Evolutionary conservation across 257 asterid species (phyloP).

Genomic region (Apocynum venetum): DNA sequence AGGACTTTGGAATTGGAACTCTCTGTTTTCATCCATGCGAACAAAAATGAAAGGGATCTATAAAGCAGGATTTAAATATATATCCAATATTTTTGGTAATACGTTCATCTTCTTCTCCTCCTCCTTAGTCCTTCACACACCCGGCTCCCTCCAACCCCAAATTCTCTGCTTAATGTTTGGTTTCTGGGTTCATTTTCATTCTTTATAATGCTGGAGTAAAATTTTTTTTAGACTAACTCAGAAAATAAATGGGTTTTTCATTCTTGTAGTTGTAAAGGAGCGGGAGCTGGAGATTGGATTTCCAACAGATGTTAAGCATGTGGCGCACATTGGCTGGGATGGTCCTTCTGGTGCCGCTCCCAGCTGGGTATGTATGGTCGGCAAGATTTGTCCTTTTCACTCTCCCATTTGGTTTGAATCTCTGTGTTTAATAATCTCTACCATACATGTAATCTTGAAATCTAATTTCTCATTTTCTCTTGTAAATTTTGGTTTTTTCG

Average conservation of each 20-base stretch:
- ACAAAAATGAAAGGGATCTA: slow-evolving; percentile 71
- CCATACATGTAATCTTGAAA: background rate
- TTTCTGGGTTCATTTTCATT: background rate
- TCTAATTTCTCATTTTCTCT: background rate
- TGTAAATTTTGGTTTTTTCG: background rate
- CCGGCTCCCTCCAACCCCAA: background rate
- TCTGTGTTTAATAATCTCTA: background rate
- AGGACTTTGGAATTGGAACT: slow-evolving; percentile 22
- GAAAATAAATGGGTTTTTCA: background rate
- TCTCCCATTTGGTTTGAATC: background rate
- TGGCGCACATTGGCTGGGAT: slow-evolving; percentile 90
- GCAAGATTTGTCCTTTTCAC: background rate
- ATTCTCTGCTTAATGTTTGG: background rate
- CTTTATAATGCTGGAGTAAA: background rate
- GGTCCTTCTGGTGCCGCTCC: slow-evolving; percentile 70
- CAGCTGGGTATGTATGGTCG: slow-evolving; percentile 53
- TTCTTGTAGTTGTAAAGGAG: slow-evolving; percentile 58
- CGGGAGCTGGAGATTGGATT: slow-evolving; percentile 71
- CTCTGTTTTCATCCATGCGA: slow-evolving; percentile 28
- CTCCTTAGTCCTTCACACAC: too few species aligned
- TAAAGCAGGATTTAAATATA: slow-evolving; percentile 66
- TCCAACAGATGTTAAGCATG: slow-evolving; percentile 84
- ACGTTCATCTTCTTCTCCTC: background rate
- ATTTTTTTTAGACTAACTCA: background rate
- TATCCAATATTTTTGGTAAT: slow-evolving; percentile 40